Evolutionary conservation across 1,284 basidiomycete genomes (phyloP).

Genomic region (Cryptococcus deneoformans): DNA sequence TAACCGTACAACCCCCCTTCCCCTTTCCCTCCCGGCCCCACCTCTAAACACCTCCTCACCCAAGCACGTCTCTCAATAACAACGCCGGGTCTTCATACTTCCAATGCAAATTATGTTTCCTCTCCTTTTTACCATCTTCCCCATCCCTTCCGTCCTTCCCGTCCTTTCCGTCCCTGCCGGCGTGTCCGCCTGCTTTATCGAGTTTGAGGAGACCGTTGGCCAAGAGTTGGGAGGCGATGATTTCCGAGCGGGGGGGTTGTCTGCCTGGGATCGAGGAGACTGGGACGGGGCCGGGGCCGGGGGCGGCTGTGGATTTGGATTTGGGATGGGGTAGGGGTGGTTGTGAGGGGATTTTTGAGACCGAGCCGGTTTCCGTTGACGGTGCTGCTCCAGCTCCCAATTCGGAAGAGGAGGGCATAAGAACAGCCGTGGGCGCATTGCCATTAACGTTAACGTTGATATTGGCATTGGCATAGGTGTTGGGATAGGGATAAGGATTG

Average conservation of each 20-base stretch:
- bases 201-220: constrained; percentile 37
- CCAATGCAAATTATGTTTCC: constrained; percentile 48
- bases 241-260: neutral
- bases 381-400: no score
- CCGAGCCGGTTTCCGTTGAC: no score
- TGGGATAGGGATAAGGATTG: neutral
- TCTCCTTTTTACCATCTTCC: constrained; percentile 37
- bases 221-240: constrained; percentile 17
- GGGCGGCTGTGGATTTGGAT: neutral
- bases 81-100: constrained; percentile 50
- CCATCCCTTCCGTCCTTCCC: constrained; percentile 9
- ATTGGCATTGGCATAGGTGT: no score
- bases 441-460: no score
- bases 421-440: neutral
- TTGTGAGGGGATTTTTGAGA: no score
- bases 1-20: neutral
- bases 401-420: neutral
- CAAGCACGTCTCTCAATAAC: constrained; percentile 45
- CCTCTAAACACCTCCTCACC: constrained; percentile 4
- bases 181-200: constrained; percentile 24
- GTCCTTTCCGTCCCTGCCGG: constrained; percentile 23
- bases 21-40: neutral
- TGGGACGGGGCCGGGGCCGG: no score
- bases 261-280: no score
- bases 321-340: neutral